These are phyloP conservation scores for Triticum timopheevii DNA, from an alignment of 176 grass and related monocot genomes.

Conservation along the genomic window DNA sequence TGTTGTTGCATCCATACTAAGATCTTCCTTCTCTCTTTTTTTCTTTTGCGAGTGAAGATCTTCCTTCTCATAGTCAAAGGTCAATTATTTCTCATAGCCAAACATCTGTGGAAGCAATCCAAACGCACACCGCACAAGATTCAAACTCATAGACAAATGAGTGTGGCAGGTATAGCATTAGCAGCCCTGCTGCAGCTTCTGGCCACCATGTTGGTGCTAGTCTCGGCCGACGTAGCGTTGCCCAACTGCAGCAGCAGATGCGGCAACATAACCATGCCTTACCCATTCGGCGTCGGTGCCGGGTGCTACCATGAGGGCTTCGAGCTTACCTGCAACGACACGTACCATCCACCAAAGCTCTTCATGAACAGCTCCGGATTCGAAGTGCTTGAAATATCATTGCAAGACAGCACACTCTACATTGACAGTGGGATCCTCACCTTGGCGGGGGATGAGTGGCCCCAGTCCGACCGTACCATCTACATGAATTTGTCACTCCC, in stretches of 20 bases:
- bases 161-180: too few relatives aligned
- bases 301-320: background rate
- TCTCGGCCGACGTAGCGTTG: background rate
- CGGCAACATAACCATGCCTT: slow-evolving; percentile 1
- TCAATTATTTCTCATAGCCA: too few relatives aligned
- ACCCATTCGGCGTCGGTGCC: background rate
- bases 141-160: too few relatives aligned
- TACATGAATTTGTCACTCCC: background rate
- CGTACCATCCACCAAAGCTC: background rate
- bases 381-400: background rate
- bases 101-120: too few relatives aligned
- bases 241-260: background rate
- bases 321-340: background rate
- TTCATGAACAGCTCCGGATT: background rate
- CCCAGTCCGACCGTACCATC: too few relatives aligned
- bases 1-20: too few relatives aligned
- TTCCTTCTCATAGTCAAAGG: too few relatives aligned
- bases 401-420: background rate
- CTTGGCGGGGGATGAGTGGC: background rate
- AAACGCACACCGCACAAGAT: too few relatives aligned
- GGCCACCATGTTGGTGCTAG: background rate
- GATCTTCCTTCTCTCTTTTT: too few relatives aligned
- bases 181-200: background rate
- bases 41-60: too few relatives aligned
- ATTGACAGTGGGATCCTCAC: background rate